Evolutionary conservation across 73 alveolate genomes (phyloP).

Genomic region (Paramecium pentaurelia): DNA sequence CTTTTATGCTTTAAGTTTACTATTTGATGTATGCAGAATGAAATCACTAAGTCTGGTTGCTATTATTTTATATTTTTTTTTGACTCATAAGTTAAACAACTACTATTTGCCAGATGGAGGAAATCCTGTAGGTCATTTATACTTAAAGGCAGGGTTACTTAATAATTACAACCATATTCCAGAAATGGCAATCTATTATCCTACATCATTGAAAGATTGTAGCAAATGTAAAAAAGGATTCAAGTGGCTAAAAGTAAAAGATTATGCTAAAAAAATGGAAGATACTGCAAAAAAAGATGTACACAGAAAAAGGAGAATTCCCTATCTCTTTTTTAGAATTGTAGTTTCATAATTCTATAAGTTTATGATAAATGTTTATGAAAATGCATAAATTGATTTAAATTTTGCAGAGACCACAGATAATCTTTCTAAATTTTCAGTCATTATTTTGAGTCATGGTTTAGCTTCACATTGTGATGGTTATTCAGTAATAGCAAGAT

Average conservation of each 20-base stretch:
- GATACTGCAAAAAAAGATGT: constrained; percentile 12
- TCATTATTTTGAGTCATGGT: constrained; percentile 1
- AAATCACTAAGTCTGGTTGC: background rate
- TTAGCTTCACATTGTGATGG: constrained; percentile 59
- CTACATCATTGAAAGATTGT: background rate
- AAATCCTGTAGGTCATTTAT: background rate
- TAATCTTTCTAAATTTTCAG: background rate
- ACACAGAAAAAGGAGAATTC: background rate
- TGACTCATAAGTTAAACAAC: background rate
- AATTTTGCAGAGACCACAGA: background rate
- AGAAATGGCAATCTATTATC: background rate
- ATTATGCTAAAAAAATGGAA: background rate
- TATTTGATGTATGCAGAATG: background rate
- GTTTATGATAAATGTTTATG: background rate
- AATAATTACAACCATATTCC: background rate
- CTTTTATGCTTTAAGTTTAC: background rate
- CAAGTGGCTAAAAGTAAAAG: background rate
- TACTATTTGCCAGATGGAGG: background rate
- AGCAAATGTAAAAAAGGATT: background rate
- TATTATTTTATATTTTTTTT: background rate
- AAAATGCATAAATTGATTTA: background rate
- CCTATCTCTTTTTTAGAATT: background rate
- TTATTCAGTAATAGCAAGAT: constrained; percentile 3
- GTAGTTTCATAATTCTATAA: background rate
- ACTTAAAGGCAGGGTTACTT: background rate